Conservation (phyloP, 2,329 filamentous ascomycete species). For the Huntiella abstrusa region DNA sequence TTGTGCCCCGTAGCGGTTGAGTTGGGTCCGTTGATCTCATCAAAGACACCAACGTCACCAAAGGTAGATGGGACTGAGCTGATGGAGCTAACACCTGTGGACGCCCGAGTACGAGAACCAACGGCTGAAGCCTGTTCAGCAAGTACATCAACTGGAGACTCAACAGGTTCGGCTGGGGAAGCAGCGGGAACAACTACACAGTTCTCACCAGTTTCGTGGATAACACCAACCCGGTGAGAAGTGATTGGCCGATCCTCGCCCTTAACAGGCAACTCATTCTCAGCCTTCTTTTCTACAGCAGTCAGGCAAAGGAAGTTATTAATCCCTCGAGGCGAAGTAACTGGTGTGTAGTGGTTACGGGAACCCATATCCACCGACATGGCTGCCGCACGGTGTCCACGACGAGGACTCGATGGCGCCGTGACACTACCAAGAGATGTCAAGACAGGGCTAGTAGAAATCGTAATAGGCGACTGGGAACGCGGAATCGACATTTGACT, state of each 20-base stretch:
- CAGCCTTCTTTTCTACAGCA: conserved; percentile 13
- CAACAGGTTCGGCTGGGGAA: conserved; percentile 3
- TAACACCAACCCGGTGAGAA: conserved; percentile 23
- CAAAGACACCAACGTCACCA: conserved; percentile 28
- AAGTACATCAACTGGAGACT: conserved; percentile 5
- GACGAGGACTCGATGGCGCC: conserved; percentile 9
- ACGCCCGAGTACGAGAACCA: conserved; percentile 5
- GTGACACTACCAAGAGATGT: conserved; percentile 4
- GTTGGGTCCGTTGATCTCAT: conserved; percentile 31
- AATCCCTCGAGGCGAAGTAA: conserved; percentile 5
- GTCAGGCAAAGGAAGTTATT: conserved; percentile 10
- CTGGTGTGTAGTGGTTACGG: conserved; percentile 10
- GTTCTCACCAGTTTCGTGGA: conserved; percentile 9
- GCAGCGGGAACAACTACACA: conserved; percentile 1
- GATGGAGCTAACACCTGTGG: conserved; percentile 23
- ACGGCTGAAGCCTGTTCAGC: neutral
- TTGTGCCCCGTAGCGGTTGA: conserved; percentile 21
- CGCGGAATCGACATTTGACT: conserved; percentile 7
- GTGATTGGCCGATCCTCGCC: conserved; percentile 28
- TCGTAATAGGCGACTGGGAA: conserved; percentile 1
- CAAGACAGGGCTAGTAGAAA: neutral
- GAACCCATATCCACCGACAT: conserved; percentile 24
- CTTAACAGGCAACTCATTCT: conserved; percentile 12
- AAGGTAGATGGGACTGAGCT: conserved; percentile 21
- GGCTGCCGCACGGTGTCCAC: conserved; percentile 26